These are phyloP conservation scores for Diaporthe amygdali DNA, from an alignment of 2,329 filamentous ascomycete genomes.

Conservation along the genomic window DNA sequence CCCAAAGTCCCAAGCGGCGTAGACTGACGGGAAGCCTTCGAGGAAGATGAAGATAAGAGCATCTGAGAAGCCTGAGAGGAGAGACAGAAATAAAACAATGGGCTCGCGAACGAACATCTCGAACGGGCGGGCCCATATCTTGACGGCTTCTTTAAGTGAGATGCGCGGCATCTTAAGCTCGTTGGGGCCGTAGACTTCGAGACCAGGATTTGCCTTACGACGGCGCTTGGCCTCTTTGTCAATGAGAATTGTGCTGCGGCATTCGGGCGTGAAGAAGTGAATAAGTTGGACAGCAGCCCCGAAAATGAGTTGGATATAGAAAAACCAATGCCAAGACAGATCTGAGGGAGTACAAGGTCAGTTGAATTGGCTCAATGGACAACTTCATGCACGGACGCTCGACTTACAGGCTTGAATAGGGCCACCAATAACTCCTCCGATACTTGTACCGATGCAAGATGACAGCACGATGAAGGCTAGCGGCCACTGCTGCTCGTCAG, in stretches of 20 bases:
- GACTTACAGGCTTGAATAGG: constrained; percentile 1
- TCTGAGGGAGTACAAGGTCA: background rate
- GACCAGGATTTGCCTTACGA: constrained; percentile 46
- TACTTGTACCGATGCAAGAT: constrained; percentile 58
- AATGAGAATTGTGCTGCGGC: constrained; percentile 61
- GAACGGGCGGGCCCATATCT: constrained; percentile 68
- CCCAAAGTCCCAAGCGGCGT: constrained; percentile 65
- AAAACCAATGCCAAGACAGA: constrained; percentile 55
- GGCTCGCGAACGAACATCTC: constrained; percentile 76
- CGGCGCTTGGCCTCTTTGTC: constrained; percentile 62
- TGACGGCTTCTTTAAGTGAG: constrained; percentile 43
- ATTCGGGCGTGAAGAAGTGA: constrained; percentile 62
- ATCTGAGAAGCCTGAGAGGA: constrained; percentile 75
- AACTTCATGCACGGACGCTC: background rate
- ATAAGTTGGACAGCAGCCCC: constrained; percentile 55
- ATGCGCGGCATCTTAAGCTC: constrained; percentile 42
- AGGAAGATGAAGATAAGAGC: constrained; percentile 81
- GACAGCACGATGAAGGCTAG: constrained; percentile 65
- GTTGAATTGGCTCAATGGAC: background rate
- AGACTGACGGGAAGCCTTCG: constrained; percentile 72
- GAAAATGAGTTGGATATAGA: constrained; percentile 66
- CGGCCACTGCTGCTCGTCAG: constrained; percentile 62
- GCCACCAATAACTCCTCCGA: constrained; percentile 60
- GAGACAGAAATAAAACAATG: constrained; percentile 72
- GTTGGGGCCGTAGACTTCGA: constrained; percentile 50